phyloP scores from a whole-genome alignment of 2,329 filamentous ascomycete species.

The Dothidotthia symphoricarpi region DNA sequence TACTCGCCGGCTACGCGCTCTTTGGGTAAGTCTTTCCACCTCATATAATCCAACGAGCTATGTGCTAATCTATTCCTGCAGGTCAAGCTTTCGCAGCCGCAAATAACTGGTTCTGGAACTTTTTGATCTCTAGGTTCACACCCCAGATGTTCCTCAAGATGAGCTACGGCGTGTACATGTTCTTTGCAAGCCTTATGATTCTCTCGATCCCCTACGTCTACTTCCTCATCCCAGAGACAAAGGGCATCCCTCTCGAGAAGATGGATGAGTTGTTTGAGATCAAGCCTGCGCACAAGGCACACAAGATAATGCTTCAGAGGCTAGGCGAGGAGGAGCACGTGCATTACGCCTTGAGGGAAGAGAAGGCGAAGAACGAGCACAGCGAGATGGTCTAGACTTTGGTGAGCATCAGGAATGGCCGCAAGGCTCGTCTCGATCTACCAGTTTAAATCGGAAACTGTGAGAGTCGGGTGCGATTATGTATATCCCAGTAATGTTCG shows the following conservation, averaged over 20 bases:
- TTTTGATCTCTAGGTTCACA: constrained; percentile 67
- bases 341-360: constrained; percentile 15
- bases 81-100: constrained; percentile 60
- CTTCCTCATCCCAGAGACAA: constrained; percentile 47
- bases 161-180: constrained; percentile 48
- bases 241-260: constrained; percentile 47
- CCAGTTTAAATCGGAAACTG: no score
- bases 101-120: constrained; percentile 73
- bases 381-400: constrained; percentile 7
- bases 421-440: no score
- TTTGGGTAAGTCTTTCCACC: constrained; percentile 55
- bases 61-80: background rate
- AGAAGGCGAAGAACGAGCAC: constrained; percentile 37
- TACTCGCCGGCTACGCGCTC: constrained; percentile 66
- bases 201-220: constrained; percentile 43
- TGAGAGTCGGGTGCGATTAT: no score
- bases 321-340: constrained; percentile 40
- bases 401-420: background rate
- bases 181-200: constrained; percentile 51
- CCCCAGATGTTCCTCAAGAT: constrained; percentile 60
- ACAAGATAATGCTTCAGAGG: constrained; percentile 42
- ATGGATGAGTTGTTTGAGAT: constrained; percentile 52
- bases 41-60: no score
- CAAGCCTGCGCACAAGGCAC: constrained; percentile 44
- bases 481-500: no score